phyloP scores from a whole-genome alignment of 176 grass and related monocot species.

The Calamus simplicifolius region DNA sequence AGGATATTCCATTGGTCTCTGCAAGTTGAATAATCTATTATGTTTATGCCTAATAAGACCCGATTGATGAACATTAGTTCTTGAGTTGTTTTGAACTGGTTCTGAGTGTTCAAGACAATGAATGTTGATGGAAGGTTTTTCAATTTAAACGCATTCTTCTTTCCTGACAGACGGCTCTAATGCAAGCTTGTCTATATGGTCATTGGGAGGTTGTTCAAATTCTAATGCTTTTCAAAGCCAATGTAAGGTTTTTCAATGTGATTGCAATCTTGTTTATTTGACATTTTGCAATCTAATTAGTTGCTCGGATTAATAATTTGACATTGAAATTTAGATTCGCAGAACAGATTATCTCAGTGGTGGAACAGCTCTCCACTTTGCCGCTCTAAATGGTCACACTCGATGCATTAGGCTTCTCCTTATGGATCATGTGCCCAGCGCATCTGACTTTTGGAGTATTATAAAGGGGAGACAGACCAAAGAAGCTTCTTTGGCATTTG shows the following conservation, averaged over 20 bases:
- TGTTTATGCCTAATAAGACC: no score
- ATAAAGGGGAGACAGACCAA: constrained; percentile 39
- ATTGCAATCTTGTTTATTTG: background rate
- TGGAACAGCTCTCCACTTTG: constrained; percentile 87
- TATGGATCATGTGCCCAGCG: constrained; percentile 76
- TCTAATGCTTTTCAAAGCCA: constrained; percentile 97
- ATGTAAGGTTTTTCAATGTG: constrained; percentile 49
- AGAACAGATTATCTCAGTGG: constrained; percentile 86
- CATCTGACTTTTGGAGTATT: constrained; percentile 68
- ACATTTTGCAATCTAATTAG: background rate
- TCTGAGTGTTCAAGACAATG: no score
- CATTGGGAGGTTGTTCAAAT: constrained; percentile 98
- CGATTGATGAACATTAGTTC: background rate
- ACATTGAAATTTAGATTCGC: constrained; percentile 55
- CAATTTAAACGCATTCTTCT: constrained; percentile 11
- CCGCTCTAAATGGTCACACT: constrained; percentile 78
- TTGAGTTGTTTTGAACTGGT: background rate
- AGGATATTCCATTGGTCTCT: background rate
- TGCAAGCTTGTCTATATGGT: constrained; percentile 94
- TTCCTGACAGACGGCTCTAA: constrained; percentile 69
- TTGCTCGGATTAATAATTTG: background rate
- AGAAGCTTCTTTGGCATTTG: constrained; percentile 41
- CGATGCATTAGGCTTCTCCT: constrained; percentile 76
- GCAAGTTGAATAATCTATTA: background rate
- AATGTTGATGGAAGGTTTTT: background rate